Evolutionary conservation across 73 alveolate species (phyloP).

Genomic region (Paramecium biaurelia): DNA sequence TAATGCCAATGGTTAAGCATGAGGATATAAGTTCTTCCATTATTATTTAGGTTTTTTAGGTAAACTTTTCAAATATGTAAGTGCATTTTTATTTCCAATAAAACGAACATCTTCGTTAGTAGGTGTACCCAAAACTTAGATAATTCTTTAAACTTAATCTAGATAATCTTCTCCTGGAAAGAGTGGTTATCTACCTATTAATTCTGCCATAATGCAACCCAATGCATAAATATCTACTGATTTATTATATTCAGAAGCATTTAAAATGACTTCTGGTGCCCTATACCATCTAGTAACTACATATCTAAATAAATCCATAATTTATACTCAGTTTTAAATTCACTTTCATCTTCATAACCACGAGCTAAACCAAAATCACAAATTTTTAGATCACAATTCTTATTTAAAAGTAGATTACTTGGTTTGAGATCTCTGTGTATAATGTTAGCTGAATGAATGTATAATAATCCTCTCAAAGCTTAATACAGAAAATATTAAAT

Average conservation of each 20-base stretch:
- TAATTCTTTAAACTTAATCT: conserved; percentile 62
- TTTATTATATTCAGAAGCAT: conserved; percentile 65
- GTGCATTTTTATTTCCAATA: conserved; percentile 51
- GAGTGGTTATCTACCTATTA: conserved; percentile 63
- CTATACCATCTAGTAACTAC: conserved; percentile 86
- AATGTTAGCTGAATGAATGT: conserved; percentile 80
- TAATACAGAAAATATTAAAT: conserved; percentile 75
- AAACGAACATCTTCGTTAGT: conserved; percentile 55
- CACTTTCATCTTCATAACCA: conserved; percentile 80
- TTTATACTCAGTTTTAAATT: conserved; percentile 77
- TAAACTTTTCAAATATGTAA: conserved; percentile 22
- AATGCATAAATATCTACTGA: conserved; percentile 85
- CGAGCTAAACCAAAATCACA: conserved; percentile 66
- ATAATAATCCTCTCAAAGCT: conserved; percentile 76
- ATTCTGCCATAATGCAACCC: conserved; percentile 87
- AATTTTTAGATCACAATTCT: conserved; percentile 56
- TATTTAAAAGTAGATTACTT: conserved; percentile 50
- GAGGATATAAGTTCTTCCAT: conserved; percentile 56
- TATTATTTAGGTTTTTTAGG: conserved; percentile 27
- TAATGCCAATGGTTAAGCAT: conserved; percentile 53
- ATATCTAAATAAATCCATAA: conserved; percentile 74
- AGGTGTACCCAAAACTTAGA: conserved; percentile 58
- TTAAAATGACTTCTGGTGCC: conserved; percentile 82
- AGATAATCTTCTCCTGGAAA: conserved; percentile 71
- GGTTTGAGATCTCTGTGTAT: conserved; percentile 87